Base-by-base conservation (phyloP, 805 yeast species). In the Kuraishia capsulata region DNA sequence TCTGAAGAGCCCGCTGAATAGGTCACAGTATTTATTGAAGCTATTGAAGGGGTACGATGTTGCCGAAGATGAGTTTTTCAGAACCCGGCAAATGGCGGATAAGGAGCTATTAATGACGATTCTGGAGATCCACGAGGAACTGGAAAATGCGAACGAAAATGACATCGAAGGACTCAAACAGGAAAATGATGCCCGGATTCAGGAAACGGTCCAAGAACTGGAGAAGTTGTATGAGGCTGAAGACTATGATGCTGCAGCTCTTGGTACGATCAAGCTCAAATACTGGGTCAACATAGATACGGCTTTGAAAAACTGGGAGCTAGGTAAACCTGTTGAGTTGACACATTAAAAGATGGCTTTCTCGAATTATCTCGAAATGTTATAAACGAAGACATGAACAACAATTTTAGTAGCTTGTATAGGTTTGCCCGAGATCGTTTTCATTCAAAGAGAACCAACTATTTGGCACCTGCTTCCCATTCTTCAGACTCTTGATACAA, bases 271-370 rank as follows among this genome's bases (percentile, higher is more conserved):
- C 19, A 73, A 73, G 45, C 61, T 90, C 44, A 84, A 84, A 55
- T 90, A 88, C 54, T 88, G 96, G 95, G 67, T 69, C 36, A 89
- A 84, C 52, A 76, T 90, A 25, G 75, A 75, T 36, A 71, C 71
- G 30, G 87, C 86, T 4, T 69, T 88, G 33, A 77, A 74, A 56
- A 87, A 81, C 36, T 81, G 92, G 90, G 81, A 78, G 46, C 75
- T 79, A 1, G 86, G 86, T 17, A 71, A 74, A 50, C 77, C 79
- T 3, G 74, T 80, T 4, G 72, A 67, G 38, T 57, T 81, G 49
- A 74, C 81, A n/a, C 87, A 81, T 52, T 79, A 53, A 58, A n/a
- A n/a, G n/a, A n/a, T 10, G 16, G 19, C 20, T 10, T 10, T 8
- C 32, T 20, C 32, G n/a, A n/a, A n/a, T n/a, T n/a, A n/a, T n/a